Evolutionary conservation across 768 basidiomycete species (phyloP).

Genomic region (Lyophyllum semitale): DNA sequence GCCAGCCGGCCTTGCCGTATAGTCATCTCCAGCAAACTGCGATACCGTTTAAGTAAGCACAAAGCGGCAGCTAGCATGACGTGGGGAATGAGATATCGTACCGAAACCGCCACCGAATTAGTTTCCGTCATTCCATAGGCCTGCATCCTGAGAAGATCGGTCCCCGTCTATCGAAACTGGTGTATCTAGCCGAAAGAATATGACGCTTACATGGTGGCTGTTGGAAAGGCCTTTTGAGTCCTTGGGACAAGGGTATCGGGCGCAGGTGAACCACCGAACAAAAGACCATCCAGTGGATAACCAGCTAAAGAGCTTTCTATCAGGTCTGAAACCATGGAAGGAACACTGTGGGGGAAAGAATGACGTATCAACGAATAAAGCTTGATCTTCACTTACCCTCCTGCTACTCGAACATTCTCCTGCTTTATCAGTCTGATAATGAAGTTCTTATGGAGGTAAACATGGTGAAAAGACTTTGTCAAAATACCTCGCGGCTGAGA

Average conservation of each 20-base stretch:
- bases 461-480: too few relatives aligned
- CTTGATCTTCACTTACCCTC: slow-evolving; percentile 39
- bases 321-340: slow-evolving; percentile 65
- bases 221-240: slow-evolving; percentile 49
- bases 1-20: slow-evolving; percentile 47
- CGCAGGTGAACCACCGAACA: slow-evolving; percentile 58
- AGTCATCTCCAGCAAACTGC: slow-evolving; percentile 60
- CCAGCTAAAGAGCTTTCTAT: slow-evolving; percentile 50
- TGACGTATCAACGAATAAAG: background rate
- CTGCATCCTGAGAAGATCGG: slow-evolving; percentile 50
- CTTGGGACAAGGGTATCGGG: slow-evolving; percentile 45
- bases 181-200: background rate
- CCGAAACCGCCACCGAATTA: slow-evolving; percentile 55
- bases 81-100: slow-evolving; percentile 19
- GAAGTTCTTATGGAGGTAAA: background rate
- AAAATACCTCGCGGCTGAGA: slow-evolving; percentile 29
- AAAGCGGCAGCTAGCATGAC: background rate
- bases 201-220: slow-evolving; percentile 40
- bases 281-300: slow-evolving; percentile 45
- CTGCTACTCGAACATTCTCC: slow-evolving; percentile 55
- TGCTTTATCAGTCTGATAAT: slow-evolving; percentile 43
- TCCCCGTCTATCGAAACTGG: background rate
- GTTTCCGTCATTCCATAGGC: slow-evolving; percentile 65
- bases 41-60: slow-evolving; percentile 6
- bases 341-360: slow-evolving; percentile 42